These are phyloP conservation scores for Epichloe scottii DNA, from an alignment of 2,329 filamentous ascomycete genomes.

Conservation along the genomic window DNA sequence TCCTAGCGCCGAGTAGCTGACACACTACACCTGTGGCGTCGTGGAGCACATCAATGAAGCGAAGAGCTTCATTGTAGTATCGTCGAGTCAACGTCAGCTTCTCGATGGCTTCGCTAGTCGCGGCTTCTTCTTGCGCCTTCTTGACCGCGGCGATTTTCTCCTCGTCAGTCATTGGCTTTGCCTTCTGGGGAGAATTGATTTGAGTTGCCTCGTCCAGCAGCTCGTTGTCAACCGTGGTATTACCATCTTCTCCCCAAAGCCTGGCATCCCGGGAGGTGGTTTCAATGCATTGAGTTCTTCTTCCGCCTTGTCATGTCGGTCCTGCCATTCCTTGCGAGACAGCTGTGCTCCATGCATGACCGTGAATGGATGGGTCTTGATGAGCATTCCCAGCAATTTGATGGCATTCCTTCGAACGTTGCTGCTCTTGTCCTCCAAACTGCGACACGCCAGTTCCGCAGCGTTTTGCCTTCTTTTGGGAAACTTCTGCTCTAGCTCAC, in stretches of 20 bases:
- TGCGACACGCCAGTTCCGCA: conserved; percentile 75
- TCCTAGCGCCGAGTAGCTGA: conserved; percentile 82
- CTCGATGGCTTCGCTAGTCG: conserved; percentile 76
- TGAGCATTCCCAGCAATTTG: conserved; percentile 74
- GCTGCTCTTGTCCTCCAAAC: conserved; percentile 94
- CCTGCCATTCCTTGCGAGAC: conserved; percentile 73
- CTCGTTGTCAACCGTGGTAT: conserved; percentile 60
- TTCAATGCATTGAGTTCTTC: conserved; percentile 69
- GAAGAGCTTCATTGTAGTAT: conserved; percentile 86
- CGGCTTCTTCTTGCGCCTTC: conserved; percentile 76
- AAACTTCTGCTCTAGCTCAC: conserved; percentile 91
- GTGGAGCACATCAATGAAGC: conserved; percentile 86
- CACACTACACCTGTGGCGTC: conserved; percentile 68
- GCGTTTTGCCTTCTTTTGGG: conserved; percentile 81
- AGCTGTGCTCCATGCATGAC: conserved; percentile 83
- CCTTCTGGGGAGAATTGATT: conserved; percentile 56
- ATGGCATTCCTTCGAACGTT: conserved; percentile 93
- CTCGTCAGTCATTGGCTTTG: conserved; percentile 60
- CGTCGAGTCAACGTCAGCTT: conserved; percentile 78
- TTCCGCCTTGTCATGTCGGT: conserved; percentile 70
- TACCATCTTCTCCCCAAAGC: conserved; percentile 49
- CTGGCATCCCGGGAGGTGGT: conserved; percentile 60
- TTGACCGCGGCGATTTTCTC: conserved; percentile 60
- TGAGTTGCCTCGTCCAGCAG: conserved; percentile 84
- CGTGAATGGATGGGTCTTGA: conserved; percentile 90